Evolutionary conservation across 306 rosid genomes (phyloP).

Genomic region (Trifolium subterraneum): DNA sequence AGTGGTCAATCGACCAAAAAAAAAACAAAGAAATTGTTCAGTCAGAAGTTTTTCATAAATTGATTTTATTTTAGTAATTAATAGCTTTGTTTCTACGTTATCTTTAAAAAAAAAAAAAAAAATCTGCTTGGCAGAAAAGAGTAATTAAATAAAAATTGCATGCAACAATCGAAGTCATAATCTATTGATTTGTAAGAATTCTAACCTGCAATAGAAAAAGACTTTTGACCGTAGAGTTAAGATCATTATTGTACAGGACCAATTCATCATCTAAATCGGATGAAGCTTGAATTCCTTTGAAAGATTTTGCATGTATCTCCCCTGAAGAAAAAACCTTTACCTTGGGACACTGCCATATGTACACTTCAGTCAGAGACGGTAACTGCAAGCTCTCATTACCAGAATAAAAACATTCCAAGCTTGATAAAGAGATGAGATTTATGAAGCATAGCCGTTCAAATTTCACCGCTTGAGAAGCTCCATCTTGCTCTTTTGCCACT

Average conservation of each 20-base stretch:
- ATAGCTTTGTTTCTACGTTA: no score
- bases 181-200: no score
- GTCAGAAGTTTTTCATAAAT: no score
- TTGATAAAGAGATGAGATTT: neutral
- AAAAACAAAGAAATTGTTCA: no score
- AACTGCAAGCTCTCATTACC: constrained; percentile 9
- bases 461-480: neutral
- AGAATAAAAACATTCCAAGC: constrained; percentile 13
- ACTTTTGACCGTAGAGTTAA: no score
- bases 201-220: no score
- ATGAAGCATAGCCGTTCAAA: neutral
- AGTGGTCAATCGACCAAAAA: no score
- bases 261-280: neutral
- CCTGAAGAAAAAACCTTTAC: constrained; percentile 18
- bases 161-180: no score
- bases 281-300: constrained; percentile 11
- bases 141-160: no score
- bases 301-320: neutral
- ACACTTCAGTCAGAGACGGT: constrained; percentile 14
- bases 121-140: no score
- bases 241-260: neutral
- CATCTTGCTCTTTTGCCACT: neutral
- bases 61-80: no score
- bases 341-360: constrained; percentile 20
- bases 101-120: no score